These are phyloP conservation scores for Yamadazyma siamensis DNA, from an alignment of 1,139 yeast genomes.

Conservation along the genomic window DNA sequence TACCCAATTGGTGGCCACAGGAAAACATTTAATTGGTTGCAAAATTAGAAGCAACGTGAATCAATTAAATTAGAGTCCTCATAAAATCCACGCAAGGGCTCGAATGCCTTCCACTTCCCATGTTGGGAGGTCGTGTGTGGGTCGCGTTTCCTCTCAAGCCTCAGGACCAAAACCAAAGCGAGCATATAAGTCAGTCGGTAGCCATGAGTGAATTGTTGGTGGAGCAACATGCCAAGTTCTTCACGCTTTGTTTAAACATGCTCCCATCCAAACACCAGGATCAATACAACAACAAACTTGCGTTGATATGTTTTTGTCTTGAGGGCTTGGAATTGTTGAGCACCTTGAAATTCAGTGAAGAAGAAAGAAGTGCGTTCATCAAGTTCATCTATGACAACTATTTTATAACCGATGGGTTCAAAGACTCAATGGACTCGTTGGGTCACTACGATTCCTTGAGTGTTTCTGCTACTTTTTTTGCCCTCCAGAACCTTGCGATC, in stretches of 20 bases:
- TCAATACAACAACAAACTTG: slow-evolving; percentile 65
- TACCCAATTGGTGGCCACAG: too few species aligned
- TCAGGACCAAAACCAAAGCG: too few species aligned
- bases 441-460: slow-evolving; percentile 55
- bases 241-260: slow-evolving; percentile 46
- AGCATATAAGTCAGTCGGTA: too few species aligned
- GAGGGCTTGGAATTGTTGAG: slow-evolving; percentile 58
- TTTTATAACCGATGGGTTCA: slow-evolving; percentile 41
- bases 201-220: slow-evolving; percentile 13
- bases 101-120: too few species aligned
- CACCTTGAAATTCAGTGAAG: slow-evolving; percentile 25
- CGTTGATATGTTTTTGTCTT: slow-evolving; percentile 64
- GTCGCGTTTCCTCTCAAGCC: too few species aligned
- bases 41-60: too few species aligned
- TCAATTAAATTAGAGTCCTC: too few species aligned
- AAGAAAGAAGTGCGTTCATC: slow-evolving; percentile 28
- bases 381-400: slow-evolving; percentile 50
- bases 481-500: slow-evolving; percentile 47
- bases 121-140: too few species aligned
- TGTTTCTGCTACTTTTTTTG: slow-evolving; percentile 68
- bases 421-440: slow-evolving; percentile 43
- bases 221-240: slow-evolving; percentile 48
- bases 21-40: too few species aligned
- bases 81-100: too few species aligned
- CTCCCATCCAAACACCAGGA: slow-evolving; percentile 49